Conservation (phyloP, 164 flowering plant genomes). For the Stephania japonica region DNA sequence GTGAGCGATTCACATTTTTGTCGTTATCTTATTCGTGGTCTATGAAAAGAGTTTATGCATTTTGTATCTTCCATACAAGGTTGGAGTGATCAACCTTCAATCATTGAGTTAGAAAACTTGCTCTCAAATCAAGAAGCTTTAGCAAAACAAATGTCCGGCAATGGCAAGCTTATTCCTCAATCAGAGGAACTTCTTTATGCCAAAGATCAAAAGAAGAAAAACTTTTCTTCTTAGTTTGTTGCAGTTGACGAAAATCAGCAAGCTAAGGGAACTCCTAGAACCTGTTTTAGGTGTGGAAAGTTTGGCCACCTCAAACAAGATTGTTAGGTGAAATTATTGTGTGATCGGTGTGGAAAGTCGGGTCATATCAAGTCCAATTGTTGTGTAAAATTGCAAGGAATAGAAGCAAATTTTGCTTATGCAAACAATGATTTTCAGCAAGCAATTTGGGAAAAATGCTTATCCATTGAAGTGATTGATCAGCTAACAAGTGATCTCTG, state of each 20-base stretch:
- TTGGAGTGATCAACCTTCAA: not conserved
- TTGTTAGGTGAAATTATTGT: not conserved
- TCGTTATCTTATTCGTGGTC: not conserved
- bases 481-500: too few species aligned
- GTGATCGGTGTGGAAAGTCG: too few species aligned
- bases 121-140: slow-evolving; percentile 4
- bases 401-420: too few species aligned
- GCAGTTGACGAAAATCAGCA: not conserved
- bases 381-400: too few species aligned
- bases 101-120: slow-evolving; percentile 6
- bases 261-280: not conserved
- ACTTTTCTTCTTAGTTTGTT: not conserved
- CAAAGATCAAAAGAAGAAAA: not conserved
- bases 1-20: not conserved
- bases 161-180: not conserved
- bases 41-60: not conserved
- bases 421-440: too few species aligned
- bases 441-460: too few species aligned
- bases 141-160: not conserved
- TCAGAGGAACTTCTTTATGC: not conserved
- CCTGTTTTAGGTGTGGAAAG: slow-evolving; percentile 5
- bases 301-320: not conserved
- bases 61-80: not conserved
- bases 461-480: too few species aligned
- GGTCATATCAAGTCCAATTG: too few species aligned